Evolutionary conservation across 148 eudicot species (phyloP), one percentile per base, ranked within the genome.

Genomic region (Euryodendron excelsum): DNA sequence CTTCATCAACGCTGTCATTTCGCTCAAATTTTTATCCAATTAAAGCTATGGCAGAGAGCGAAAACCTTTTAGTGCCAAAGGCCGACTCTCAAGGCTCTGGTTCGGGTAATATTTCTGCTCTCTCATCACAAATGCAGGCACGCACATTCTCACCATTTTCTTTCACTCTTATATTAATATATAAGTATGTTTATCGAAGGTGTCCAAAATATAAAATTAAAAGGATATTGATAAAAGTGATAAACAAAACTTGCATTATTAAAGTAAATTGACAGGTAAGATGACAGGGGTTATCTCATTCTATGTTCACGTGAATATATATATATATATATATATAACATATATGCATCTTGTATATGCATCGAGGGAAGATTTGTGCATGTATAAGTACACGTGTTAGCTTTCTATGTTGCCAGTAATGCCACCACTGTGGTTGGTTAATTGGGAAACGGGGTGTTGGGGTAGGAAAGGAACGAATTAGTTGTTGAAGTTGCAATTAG

Each of bases 21-120:
- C 72, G 76, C 53, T 81, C 73, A 18, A 68, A 58, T 20, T 79
- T 76, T 5, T 76, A 72, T 68, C 77, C 73, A 52, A 41, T 77
- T 28, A 85, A 78, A 78, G 89, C 85, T 69, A 80, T 78, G 84
- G 82, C 84, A 20, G 74, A 72, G 27, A 69, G 86, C 25, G 81
- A 44, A 74, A 76, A 77, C 5, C 11, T 82, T 25, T 52, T 82
- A 34, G 12, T 72, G 4, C 58, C 74, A 0, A 71, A 69, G 66
- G 39, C 68, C 18, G 82, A 74, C 44, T 71, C 87, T 82, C 79
- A 85, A 14, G 75, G 83, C 77, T 45, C 73, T 72, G 64, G 77
- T 76, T 73, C 80, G 36, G 82, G 87, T 77, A 67, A 1, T 50
- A 52, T 36, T 5, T 18, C 23, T 28, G 11, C 52, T 73, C 5